These are phyloP conservation scores for Boeremia exigua DNA, from an alignment of 2,329 filamentous ascomycete genomes.

Conservation along the genomic window DNA sequence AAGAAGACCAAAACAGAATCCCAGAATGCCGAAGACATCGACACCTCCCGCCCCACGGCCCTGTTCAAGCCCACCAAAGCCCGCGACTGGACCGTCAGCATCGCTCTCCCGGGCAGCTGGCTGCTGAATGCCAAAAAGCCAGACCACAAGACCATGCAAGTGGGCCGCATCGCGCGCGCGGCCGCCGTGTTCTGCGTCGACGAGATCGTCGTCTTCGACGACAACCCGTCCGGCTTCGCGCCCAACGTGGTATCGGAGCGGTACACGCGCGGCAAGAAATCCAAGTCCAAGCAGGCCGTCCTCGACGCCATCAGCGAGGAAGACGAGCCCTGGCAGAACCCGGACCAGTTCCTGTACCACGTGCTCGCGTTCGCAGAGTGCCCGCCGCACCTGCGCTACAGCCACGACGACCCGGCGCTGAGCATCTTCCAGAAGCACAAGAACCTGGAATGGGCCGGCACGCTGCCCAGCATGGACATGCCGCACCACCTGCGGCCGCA, in stretches of 20 bases:
- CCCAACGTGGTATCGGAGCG: conserved; percentile 29
- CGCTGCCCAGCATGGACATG: conserved; percentile 80
- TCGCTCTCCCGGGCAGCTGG: conserved; percentile 80
- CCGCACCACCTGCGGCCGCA: conserved; percentile 79
- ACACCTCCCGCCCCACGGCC: conserved; percentile 72
- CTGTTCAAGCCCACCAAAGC: conserved; percentile 70
- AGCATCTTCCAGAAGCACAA: conserved; percentile 78
- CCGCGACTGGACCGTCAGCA: conserved; percentile 74
- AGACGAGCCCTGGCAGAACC: conserved; percentile 68
- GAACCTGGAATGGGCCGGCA: conserved; percentile 75
- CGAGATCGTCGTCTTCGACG: conserved; percentile 82
- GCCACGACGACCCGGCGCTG: conserved; percentile 57
- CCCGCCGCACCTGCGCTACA: conserved; percentile 71
- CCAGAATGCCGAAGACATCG: conserved; percentile 35
- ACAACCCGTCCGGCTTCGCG: conserved; percentile 56
- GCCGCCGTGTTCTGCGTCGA: conserved; percentile 84
- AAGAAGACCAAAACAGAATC: conserved; percentile 26
- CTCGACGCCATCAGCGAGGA: conserved; percentile 45
- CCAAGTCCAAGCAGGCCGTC: conserved; percentile 49
- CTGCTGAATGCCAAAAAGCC: conserved; percentile 68
- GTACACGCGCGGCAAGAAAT: conserved; percentile 30
- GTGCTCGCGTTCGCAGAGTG: conserved; percentile 83
- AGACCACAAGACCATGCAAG: conserved; percentile 76
- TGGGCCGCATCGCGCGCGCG: conserved; percentile 79
- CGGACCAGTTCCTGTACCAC: conserved; percentile 80